phyloP scores from a whole-genome alignment of 352 stramenopile species.

The Phytophthora nicotianae region DNA sequence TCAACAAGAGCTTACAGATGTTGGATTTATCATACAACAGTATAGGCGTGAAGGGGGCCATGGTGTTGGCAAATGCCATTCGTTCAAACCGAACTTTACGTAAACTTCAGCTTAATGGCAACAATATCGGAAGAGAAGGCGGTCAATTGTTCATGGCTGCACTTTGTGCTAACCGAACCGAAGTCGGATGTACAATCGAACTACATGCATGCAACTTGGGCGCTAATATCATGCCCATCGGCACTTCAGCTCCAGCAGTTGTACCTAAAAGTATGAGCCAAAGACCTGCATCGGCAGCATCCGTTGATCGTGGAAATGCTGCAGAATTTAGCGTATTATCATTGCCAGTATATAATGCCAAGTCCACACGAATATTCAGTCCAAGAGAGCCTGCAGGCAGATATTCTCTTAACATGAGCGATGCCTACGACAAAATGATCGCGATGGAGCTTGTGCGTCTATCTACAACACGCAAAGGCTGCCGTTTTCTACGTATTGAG shows the following conservation, averaged over 20 bases:
- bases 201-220: conserved; percentile 69
- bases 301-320: neutral
- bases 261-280: neutral
- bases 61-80: conserved; percentile 72
- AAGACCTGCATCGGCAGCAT: conserved; percentile 9
- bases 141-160: conserved; percentile 71
- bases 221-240: conserved; percentile 27
- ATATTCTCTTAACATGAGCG: conserved; percentile 66
- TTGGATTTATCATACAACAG: conserved; percentile 84
- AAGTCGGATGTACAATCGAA: conserved; percentile 59
- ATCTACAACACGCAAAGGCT: conserved; percentile 73
- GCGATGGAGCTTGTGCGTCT: conserved; percentile 75
- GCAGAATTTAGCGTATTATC: conserved; percentile 38
- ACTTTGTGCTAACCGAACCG: conserved; percentile 60
- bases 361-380: conserved; percentile 62
- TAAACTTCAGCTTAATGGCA: conserved; percentile 74
- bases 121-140: conserved; percentile 74
- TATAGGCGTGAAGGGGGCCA: conserved; percentile 70
- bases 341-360: conserved; percentile 52
- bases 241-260: conserved; percentile 2
- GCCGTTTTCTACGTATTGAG: conserved; percentile 67
- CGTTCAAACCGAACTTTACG: conserved; percentile 64
- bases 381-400: conserved; percentile 68
- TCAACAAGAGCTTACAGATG: conserved; percentile 65
- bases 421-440: conserved; percentile 86